Percentiles rank a stretch among this genome's conserved stretches.
Evolutionary conservation across 805 yeast genomes (phyloP).

Genomic region (Zygosaccharomyces rouxii): DNA sequence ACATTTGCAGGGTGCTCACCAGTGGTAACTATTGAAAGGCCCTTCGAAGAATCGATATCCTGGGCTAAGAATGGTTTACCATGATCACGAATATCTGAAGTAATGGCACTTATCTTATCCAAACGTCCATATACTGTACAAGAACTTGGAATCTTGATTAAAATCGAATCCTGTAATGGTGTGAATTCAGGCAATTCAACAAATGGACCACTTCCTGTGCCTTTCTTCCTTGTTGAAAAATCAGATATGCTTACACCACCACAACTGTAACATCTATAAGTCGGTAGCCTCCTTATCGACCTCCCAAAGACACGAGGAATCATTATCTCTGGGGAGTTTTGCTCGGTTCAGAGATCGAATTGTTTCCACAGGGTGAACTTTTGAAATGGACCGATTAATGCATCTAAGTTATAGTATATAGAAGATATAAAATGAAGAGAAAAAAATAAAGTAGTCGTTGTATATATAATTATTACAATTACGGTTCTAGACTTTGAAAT

Average conservation of each 20-base stretch:
- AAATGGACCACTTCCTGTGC: slow-evolving; percentile 33
- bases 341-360: neutral
- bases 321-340: neutral
- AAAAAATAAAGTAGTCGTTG: neutral
- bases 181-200: slow-evolving; percentile 26
- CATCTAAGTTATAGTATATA: slow-evolving; percentile 5
- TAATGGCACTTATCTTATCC: slow-evolving; percentile 19
- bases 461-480: neutral
- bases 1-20: slow-evolving; percentile 27
- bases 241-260: slow-evolving; percentile 8
- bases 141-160: slow-evolving; percentile 23
- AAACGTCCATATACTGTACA: slow-evolving; percentile 21
- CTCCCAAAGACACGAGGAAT: neutral
- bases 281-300: neutral
- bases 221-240: slow-evolving; percentile 19
- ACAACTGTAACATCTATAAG: slow-evolving; percentile 2
- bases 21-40: slow-evolving; percentile 17
- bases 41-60: slow-evolving; percentile 8
- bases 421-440: neutral
- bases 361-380: neutral
- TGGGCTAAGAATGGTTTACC: slow-evolving; percentile 14
- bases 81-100: slow-evolving; percentile 8
- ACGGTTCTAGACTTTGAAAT: neutral
- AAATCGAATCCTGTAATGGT: slow-evolving; percentile 21
- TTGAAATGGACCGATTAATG: neutral